A percentile compares a stretch with the other conserved stretches of the same genome.
These are phyloP conservation scores for Kentomonas sorsogonicus DNA, from an alignment of 208 protist genomes.

Conservation along the genomic window DNA sequence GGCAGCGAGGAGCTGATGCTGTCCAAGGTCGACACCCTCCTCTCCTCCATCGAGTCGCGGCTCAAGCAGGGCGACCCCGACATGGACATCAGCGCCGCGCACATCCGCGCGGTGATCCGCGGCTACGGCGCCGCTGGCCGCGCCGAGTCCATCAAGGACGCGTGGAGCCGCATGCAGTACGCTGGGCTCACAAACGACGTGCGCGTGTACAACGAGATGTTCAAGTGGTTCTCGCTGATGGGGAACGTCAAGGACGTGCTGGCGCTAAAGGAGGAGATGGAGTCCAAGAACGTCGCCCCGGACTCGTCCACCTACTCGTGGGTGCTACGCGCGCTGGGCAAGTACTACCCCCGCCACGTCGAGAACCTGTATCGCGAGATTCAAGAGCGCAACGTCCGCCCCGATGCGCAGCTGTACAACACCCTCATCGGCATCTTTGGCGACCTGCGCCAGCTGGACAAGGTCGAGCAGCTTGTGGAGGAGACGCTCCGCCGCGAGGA, in stretches of 20 bases:
- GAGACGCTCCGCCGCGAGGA: constrained; percentile 74
- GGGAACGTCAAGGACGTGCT: constrained; percentile 84
- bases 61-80: constrained; percentile 80
- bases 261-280: constrained; percentile 51
- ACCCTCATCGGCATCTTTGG: constrained; percentile 81
- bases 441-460: constrained; percentile 44
- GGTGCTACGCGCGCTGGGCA: constrained; percentile 67
- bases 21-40: constrained; percentile 81
- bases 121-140: constrained; percentile 81
- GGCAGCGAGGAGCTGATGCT: constrained; percentile 85
- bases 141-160: constrained; percentile 64
- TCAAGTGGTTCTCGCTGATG: constrained; percentile 87
- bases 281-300: constrained; percentile 35
- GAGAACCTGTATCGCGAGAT: constrained; percentile 68
- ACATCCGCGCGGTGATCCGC: constrained; percentile 79
- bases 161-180: constrained; percentile 71
- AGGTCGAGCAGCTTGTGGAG: constrained; percentile 40
- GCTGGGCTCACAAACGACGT: constrained; percentile 61
- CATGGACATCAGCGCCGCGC: constrained; percentile 78
- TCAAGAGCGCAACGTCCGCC: constrained; percentile 39
- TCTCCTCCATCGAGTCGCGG: constrained; percentile 78
- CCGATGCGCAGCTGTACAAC: constrained; percentile 74
- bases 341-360: constrained; percentile 82
- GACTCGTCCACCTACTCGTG: constrained; percentile 80
- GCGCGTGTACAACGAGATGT: constrained; percentile 82